Evolutionary conservation across 768 basidiomycete species (phyloP), one percentile per base, ranked within the genome.

Genomic region (Butyriboletus loyo): DNA sequence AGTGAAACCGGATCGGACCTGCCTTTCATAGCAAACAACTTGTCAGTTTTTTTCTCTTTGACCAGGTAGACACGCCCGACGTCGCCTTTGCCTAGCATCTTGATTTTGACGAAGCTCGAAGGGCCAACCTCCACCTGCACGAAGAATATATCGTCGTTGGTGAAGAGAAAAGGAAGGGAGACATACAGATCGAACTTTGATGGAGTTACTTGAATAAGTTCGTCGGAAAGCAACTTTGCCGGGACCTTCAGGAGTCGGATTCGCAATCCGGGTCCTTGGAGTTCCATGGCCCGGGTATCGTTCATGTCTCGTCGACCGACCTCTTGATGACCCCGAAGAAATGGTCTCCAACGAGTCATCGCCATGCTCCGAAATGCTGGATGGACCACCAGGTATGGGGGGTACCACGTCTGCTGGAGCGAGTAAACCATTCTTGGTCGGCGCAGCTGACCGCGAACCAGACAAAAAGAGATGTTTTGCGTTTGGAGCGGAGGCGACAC

Each of bases 1-100:
- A 11, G 46, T 21, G 43, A 44, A 34, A 37, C 38, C 44, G 42
- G 39, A 57, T 32, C 15, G 50, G 37, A 69, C 81, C 66, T 77
- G 93, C 95, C 95, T 85, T 99, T 99, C 97, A 99, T 99, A 53
- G 97, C 97, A 73, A 86, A 99, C 57, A 98, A 78, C 73, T 96
- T 97, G 63, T 85, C 83, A 44, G 86, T 86, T 80, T 98, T 98
- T 84, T 99, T 98, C 77, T 99, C 97, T 63, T 89, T 83, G 45
- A 99, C 97, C 40, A 99, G 82, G 74, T 98, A 99, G 37, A 99
- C 97, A 69, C 96, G 90, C 19, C 97, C 97, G 42, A 99, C 97
- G 72, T 99, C 97, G 41, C 97, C 97, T 70, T 97, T 93, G 42
- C 97, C 97, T n/a, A 98, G 80, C 80, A 99, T 81, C 75, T 95